Percentiles rank a stretch among this genome's conserved stretches.
Evolutionary conservation across 2,329 filamentous ascomycete genomes (phyloP).

Genomic region (Corinectria fuckeliana): DNA sequence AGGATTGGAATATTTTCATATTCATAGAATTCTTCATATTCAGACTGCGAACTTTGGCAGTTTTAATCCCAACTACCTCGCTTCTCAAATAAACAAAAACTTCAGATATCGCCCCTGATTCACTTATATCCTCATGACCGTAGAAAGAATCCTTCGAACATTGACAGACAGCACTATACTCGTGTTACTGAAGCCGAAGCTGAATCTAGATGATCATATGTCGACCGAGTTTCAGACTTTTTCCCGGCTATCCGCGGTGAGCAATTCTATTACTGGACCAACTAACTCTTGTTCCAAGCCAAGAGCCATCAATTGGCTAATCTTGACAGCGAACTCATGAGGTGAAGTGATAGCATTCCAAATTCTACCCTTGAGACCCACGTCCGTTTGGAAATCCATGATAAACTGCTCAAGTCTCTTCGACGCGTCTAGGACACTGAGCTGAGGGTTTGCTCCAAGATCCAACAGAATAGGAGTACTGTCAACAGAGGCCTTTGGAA

Average conservation of each 20-base stretch:
- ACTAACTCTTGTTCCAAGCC: constrained; percentile 33
- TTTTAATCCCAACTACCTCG: too few relatives aligned
- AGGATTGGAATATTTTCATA: too few relatives aligned
- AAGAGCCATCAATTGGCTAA: constrained; percentile 35
- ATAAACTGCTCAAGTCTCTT: constrained; percentile 27
- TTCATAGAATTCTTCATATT: too few relatives aligned
- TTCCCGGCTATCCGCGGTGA: constrained; percentile 35
- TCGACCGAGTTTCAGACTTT: not conserved
- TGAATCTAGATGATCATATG: too few relatives aligned
- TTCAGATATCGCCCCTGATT: too few relatives aligned
- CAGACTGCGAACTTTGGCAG: too few relatives aligned
- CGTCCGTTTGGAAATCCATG: constrained; percentile 38
- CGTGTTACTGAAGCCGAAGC: too few relatives aligned
- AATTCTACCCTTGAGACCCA: constrained; percentile 35
- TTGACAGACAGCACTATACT: too few relatives aligned
- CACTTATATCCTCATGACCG: too few relatives aligned
- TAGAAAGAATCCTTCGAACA: too few relatives aligned
- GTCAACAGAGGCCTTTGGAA: constrained; percentile 2
- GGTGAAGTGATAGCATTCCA: constrained; percentile 28
- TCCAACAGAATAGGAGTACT: constrained; percentile 1
- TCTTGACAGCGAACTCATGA: constrained; percentile 24
- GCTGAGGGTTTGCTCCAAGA: constrained; percentile 9
- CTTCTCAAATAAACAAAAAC: too few relatives aligned
- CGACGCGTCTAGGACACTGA: constrained; percentile 23
- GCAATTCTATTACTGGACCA: constrained; percentile 36